Base-by-base conservation (phyloP, 768 basidiomycete genomes). In the Boletellus ananas region DNA sequence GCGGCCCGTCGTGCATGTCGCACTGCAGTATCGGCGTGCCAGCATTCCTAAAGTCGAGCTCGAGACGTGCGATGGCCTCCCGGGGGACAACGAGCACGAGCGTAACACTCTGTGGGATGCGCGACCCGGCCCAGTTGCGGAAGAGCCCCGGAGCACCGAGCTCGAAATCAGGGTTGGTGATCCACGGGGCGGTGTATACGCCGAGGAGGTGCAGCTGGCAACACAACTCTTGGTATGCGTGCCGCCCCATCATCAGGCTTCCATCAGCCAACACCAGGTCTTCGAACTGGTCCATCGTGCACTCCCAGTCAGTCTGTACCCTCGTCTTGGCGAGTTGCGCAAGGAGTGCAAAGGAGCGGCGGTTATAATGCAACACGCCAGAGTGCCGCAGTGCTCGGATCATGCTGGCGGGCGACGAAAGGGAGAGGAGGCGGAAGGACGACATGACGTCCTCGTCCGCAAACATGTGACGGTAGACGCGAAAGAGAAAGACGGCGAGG, bases 281-380 rank as follows among this genome's bases (percentile, higher is more conserved):
- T 66, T 48, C 43, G 75, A 70, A 29, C 31, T 58, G 36, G 4
- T 65, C 54, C 69, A 84, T 72, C 6, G 70, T 55, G 14, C 61
- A 40, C 1, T 37, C 34, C 83, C 84, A 85, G 38, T 74, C 63
- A 0, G 64, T 58, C 13, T 51, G 49, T 1, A 74, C 57, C 34
- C 69, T 62, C n/a, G 59, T 62, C 50, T 71, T 72, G 11, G 78
- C 64, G 8, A 74, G 50, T 21, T 64, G 64, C 8, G 83, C 67
- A 34, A 84, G 63, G 0, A 69, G 50, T 0, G 67, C 77, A 46
- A 83, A 81, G 25, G 70, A 74, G 27, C 69, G 69, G 9, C 82
- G 73, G 20, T 59, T 70, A 51, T 84, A 81, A 47, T 77, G 78
- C 16, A 74, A 33, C 17, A 69, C 23, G 13, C 49, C 54, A 0